Conservation (phyloP, 208 protist genomes). For the Trypanosoma mega region DNA sequence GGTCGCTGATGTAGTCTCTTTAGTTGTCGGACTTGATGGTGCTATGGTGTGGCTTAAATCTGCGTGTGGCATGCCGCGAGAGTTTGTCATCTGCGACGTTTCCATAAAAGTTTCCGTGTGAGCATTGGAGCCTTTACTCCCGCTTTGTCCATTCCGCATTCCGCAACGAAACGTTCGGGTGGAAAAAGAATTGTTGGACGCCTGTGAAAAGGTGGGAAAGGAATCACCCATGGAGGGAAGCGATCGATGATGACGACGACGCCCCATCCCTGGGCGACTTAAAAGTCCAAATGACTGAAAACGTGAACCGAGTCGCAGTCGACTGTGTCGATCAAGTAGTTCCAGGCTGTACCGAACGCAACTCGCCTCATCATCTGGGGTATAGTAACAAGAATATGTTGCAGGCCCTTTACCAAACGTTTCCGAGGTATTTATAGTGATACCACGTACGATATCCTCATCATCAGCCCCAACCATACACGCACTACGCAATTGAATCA, state of each 20-base stretch:
- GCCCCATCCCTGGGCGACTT: background rate
- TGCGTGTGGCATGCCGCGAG: too few species aligned
- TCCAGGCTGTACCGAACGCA: slow-evolving; percentile 27
- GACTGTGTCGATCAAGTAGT: slow-evolving; percentile 32
- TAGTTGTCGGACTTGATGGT: too few species aligned
- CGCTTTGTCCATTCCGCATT: too few species aligned
- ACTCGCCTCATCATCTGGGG: slow-evolving; percentile 32
- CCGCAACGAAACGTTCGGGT: too few species aligned
- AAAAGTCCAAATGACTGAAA: background rate
- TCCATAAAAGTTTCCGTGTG: slow-evolving; percentile 9
- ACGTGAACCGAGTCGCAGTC: slow-evolving; percentile 11
- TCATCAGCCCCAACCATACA: slow-evolving; percentile 58
- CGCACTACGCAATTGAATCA: slow-evolving; percentile 31
- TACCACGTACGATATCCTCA: slow-evolving; percentile 44
- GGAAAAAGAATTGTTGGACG: too few species aligned
- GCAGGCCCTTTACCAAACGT: slow-evolving; percentile 38
- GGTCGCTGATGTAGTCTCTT: too few species aligned
- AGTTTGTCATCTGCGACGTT: background rate
- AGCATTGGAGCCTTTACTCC: slow-evolving; percentile 6
- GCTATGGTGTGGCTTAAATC: too few species aligned
- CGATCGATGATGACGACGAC: background rate
- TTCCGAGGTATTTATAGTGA: slow-evolving; percentile 47
- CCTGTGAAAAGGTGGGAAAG: too few species aligned
- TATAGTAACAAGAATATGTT: slow-evolving; percentile 58
- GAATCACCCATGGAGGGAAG: background rate